phyloP scores from a whole-genome alignment of 192 early-diverging fungal genomes.

The Coemansia sp. region DNA sequence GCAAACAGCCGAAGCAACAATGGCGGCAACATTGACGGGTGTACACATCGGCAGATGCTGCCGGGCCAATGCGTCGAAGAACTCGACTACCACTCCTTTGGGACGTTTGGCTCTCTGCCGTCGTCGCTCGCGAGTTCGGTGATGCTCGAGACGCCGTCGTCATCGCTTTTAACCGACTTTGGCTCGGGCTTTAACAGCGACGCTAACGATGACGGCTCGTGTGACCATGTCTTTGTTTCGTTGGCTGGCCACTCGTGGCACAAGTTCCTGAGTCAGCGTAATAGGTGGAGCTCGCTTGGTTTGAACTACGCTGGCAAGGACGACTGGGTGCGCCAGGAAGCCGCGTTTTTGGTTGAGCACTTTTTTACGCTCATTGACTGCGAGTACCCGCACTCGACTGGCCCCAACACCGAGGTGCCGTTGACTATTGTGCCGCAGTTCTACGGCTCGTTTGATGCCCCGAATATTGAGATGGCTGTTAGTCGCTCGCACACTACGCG shows the following conservation, averaged over 20 bases:
- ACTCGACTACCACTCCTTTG: background rate
- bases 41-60: background rate
- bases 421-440: constrained; percentile 29
- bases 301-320: constrained; percentile 33
- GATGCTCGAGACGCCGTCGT: constrained; percentile 23
- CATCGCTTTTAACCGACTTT: constrained; percentile 29
- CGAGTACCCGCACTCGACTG: background rate
- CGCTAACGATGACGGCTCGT: constrained; percentile 23
- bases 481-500: constrained; percentile 12
- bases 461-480: constrained; percentile 35
- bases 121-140: constrained; percentile 11
- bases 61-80: background rate
- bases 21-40: background rate
- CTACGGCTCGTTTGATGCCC: constrained; percentile 28
- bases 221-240: constrained; percentile 19
- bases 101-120: constrained; percentile 11
- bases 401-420: constrained; percentile 1
- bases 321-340: constrained; percentile 42
- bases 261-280: constrained; percentile 37
- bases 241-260: constrained; percentile 49
- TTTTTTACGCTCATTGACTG: constrained; percentile 28
- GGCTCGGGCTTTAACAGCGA: constrained; percentile 25
- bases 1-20: background rate
- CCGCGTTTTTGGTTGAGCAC: constrained; percentile 29
- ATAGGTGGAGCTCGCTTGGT: constrained; percentile 41